Conservation (phyloP, 352 stramenopile species). For the Globisporangium ultimum region DNA sequence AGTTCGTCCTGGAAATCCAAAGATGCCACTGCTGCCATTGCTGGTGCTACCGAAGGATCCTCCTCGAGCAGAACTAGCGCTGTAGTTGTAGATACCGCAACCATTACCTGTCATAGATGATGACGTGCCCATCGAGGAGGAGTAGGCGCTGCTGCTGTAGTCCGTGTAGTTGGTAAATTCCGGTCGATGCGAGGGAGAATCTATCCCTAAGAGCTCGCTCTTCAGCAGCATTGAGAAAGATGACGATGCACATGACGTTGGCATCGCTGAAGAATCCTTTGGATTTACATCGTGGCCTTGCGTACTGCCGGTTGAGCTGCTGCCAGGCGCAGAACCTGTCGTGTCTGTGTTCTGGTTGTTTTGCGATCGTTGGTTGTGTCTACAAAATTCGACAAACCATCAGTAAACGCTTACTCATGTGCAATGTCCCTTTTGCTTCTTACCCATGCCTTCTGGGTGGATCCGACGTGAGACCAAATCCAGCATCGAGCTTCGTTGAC, state of each 20-base stretch:
- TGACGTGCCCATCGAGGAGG: conserved; percentile 9
- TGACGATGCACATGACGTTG: conserved; percentile 19
- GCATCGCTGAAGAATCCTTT: conserved; percentile 9
- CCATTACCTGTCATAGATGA: conserved; percentile 9
- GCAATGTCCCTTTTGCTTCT: neutral
- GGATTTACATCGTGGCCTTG: conserved; percentile 2
- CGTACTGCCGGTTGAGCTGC: neutral
- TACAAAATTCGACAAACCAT: neutral
- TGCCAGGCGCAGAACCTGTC: conserved; percentile 13
- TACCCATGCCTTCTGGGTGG: conserved; percentile 27
- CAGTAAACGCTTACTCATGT: neutral
- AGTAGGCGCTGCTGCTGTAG: conserved; percentile 18
- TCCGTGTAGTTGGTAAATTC: conserved; percentile 26
- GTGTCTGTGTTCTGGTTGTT: conserved; percentile 12
- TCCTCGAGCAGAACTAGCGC: conserved; percentile 4
- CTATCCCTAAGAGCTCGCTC: conserved; percentile 68
- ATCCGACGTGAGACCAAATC: conserved; percentile 58
- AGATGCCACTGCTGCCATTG: conserved; percentile 19
- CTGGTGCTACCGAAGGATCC: conserved; percentile 21
- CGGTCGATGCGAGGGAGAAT: conserved; percentile 26
- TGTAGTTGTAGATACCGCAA: conserved; percentile 25
- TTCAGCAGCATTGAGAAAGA: conserved; percentile 78
- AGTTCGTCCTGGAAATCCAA: conserved; percentile 26
- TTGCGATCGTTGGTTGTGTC: conserved; percentile 16
- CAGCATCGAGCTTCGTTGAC: conserved; percentile 70